Evolutionary conservation across 2,329 filamentous ascomycete species (phyloP).

Genomic region (Beauveria sp.): DNA sequence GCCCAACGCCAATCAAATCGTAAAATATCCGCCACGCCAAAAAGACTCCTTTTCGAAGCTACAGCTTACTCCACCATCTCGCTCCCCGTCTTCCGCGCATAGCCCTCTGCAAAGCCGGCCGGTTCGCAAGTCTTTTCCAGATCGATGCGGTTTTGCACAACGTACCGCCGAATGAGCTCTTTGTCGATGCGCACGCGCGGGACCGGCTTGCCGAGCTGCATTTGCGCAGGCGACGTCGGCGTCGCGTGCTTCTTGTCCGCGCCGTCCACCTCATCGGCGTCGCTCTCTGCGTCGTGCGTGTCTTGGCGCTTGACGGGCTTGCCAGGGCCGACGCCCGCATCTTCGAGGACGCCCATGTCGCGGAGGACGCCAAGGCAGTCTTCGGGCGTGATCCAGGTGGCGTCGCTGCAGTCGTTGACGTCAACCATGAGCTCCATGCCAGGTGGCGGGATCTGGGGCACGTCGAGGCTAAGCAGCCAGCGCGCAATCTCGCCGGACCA

Average conservation of each 20-base stretch:
- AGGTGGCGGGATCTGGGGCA: conserved; percentile 25
- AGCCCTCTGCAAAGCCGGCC: conserved; percentile 65
- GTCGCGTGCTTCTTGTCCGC: conserved; percentile 14
- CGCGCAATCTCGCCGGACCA: conserved; percentile 80
- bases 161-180: conserved; percentile 57
- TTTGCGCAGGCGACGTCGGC: conserved; percentile 10
- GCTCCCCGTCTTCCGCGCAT: conserved; percentile 41
- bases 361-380: conserved; percentile 73
- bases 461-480: conserved; percentile 45
- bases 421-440: conserved; percentile 47
- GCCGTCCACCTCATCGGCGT: conserved; percentile 12
- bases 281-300: conserved; percentile 17
- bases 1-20: not conserved
- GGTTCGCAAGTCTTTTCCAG: conserved; percentile 62
- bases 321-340: conserved; percentile 42
- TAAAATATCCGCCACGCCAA: not conserved
- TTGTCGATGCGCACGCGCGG: conserved; percentile 45
- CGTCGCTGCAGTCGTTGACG: conserved; percentile 63
- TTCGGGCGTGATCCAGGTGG: conserved; percentile 77
- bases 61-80: conserved; percentile 14
- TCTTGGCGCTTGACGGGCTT: conserved; percentile 23
- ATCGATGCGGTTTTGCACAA: conserved; percentile 52
- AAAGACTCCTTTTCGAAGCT: not conserved
- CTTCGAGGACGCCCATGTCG: conserved; percentile 67
- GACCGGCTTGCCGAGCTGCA: conserved; percentile 21